phyloP scores from a whole-genome alignment of 1,284 basidiomycete genomes.

The Xerocomus nothofagi region DNA sequence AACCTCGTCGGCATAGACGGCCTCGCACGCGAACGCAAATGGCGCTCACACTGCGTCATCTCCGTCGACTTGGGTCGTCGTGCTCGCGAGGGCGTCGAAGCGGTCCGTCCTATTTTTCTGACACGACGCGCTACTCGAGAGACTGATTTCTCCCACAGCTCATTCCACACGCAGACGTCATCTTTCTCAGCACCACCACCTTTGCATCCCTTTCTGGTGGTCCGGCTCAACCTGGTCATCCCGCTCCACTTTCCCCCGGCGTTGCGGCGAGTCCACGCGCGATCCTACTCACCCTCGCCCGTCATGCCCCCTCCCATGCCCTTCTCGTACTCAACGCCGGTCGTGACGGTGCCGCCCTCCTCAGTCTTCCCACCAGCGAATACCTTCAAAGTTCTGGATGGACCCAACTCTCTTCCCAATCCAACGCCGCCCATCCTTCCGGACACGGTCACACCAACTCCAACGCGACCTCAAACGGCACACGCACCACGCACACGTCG shows the following conservation, averaged over 20 bases:
- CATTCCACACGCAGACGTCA: slow-evolving; percentile 73
- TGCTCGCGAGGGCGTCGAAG: slow-evolving; percentile 74
- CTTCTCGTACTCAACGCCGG: slow-evolving; percentile 80
- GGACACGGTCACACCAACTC: slow-evolving; percentile 19
- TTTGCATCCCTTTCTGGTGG: slow-evolving; percentile 17
- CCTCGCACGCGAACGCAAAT: slow-evolving; percentile 74
- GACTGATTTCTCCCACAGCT: slow-evolving; percentile 45
- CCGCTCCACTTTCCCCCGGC: slow-evolving; percentile 49
- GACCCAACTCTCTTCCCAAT: slow-evolving; percentile 38
- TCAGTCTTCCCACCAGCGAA: slow-evolving; percentile 78
- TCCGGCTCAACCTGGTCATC: background rate
- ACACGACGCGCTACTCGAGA: slow-evolving; percentile 24
- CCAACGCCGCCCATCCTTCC: background rate
- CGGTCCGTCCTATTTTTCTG: slow-evolving; percentile 46
- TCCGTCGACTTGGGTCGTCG: slow-evolving; percentile 73
- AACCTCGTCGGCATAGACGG: slow-evolving; percentile 77
- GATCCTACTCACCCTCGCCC: slow-evolving; percentile 69
- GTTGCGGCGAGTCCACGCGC: slow-evolving; percentile 64
- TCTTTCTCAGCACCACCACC: slow-evolving; percentile 50
- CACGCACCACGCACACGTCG: slow-evolving; percentile 24
- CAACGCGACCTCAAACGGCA: slow-evolving; percentile 25
- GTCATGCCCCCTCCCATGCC: slow-evolving; percentile 65
- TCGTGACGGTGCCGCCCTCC: slow-evolving; percentile 68
- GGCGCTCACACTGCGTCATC: slow-evolving; percentile 76
- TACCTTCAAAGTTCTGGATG: slow-evolving; percentile 81